These are phyloP conservation scores for Isatis lusitanica DNA, from an alignment of 441 rosid genomes.

Conservation along the genomic window DNA sequence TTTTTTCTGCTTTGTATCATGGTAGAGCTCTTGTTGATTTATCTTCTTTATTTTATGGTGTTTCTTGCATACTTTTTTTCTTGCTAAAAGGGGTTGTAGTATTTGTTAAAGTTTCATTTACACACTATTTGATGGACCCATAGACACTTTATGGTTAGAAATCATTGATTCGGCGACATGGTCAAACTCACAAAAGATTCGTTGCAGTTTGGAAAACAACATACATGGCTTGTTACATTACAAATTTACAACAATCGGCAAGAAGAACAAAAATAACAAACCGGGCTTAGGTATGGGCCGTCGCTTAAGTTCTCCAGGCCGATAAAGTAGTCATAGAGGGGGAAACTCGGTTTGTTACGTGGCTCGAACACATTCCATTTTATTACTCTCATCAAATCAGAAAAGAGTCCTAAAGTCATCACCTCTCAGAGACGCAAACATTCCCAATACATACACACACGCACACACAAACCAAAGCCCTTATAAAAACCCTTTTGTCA, in stretches of 20 bases:
- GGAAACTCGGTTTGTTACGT: not conserved
- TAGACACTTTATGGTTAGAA: not conserved
- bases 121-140: not conserved
- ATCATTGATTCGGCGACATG: conserved; percentile 7
- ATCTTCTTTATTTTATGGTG: not conserved
- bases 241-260: no score
- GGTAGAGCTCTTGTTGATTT: not conserved
- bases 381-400: not conserved
- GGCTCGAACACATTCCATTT: conserved; percentile 1
- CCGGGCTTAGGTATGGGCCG: not conserved
- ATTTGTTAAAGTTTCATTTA: not conserved
- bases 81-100: not conserved
- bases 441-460: not conserved
- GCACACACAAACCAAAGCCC: conserved; percentile 25
- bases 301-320: not conserved
- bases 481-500: not conserved
- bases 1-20: conserved; percentile 5
- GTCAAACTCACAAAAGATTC: conserved; percentile 8
- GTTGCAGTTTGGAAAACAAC: no score
- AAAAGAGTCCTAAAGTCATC: conserved; percentile 10
- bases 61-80: not conserved
- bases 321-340: not conserved
- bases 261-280: not conserved
- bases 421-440: conserved; percentile 16
- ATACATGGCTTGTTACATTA: no score